A percentile compares a stretch with the other conserved stretches of the same genome.
These are phyloP conservation scores for Podospora fimiseda DNA, from an alignment of 495 filamentous ascomycete species.

Conservation along the genomic window DNA sequence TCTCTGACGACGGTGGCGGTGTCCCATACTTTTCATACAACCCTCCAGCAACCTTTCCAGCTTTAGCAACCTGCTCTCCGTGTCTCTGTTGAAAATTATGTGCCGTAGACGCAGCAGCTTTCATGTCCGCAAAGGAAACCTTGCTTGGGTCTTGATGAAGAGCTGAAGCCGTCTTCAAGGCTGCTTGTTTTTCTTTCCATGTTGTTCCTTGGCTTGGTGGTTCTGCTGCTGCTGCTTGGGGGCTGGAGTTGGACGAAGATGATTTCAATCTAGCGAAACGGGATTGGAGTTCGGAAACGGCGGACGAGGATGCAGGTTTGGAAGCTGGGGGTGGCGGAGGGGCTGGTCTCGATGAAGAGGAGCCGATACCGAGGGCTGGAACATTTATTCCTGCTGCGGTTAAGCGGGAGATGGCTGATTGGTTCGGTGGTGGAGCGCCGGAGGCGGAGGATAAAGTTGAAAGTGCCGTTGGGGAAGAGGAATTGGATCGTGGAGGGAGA, in stretches of 20 bases:
- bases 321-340: constrained; percentile 17
- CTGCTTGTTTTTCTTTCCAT: constrained; percentile 56
- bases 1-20: neutral
- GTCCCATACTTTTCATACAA: constrained; percentile 45
- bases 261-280: constrained; percentile 54
- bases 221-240: constrained; percentile 16
- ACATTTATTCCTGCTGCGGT: constrained; percentile 75
- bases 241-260: neutral
- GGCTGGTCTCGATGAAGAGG: constrained; percentile 3
- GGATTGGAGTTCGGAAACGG: constrained; percentile 58
- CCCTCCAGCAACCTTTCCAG: constrained; percentile 52
- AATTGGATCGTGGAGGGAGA: constrained; percentile 34
- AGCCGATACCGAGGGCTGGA: constrained; percentile 69
- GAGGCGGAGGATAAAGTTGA: constrained; percentile 20
- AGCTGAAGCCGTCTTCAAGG: constrained; percentile 48
- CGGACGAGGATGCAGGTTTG: constrained; percentile 3
- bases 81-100: constrained; percentile 70
- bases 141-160: constrained; percentile 53
- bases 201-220: constrained; percentile 45
- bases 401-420: constrained; percentile 60
- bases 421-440: constrained; percentile 43
- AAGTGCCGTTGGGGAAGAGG: constrained; percentile 51
- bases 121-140: constrained; percentile 51
- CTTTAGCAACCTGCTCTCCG: constrained; percentile 63
- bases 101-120: constrained; percentile 50